Conservation (phyloP, 306 rosid species). For the Casuarina glauca region DNA sequence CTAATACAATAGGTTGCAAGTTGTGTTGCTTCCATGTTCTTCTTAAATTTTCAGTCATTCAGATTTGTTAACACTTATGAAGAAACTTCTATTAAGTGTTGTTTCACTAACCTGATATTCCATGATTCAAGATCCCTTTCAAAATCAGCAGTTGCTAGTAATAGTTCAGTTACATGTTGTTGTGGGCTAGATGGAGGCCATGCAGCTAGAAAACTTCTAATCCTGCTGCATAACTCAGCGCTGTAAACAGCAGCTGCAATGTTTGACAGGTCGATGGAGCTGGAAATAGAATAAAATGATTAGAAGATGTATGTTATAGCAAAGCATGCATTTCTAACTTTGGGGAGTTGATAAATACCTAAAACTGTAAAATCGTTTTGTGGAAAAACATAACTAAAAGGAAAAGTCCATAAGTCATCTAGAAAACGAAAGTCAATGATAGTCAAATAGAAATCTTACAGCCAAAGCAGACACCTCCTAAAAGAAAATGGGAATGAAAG, state of each 20-base stretch:
- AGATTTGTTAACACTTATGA: background rate
- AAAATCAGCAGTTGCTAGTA: conserved; percentile 80
- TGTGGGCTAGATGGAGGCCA: conserved; percentile 95
- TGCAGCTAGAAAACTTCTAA: conserved; percentile 77
- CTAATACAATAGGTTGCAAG: background rate
- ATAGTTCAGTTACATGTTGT: conserved; percentile 77
- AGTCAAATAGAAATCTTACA: too few relatives aligned
- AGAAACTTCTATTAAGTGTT: conserved; percentile 5
- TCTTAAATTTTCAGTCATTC: background rate
- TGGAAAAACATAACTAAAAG: background rate
- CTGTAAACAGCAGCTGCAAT: conserved; percentile 92
- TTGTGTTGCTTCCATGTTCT: background rate
- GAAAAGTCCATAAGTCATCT: background rate
- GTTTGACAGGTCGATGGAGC: conserved; percentile 84
- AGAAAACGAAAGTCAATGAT: too few relatives aligned
- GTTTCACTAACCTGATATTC: conserved; percentile 69
- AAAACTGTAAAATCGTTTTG: background rate
- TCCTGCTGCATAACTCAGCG: conserved; percentile 75
- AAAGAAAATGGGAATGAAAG: background rate
- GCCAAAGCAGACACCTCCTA: background rate
- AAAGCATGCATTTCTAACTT: background rate
- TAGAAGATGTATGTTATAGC: conserved; percentile 33
- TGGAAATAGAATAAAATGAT: conserved; percentile 47
- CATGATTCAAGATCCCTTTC: conserved; percentile 89
- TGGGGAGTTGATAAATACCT: background rate